phyloP scores from a whole-genome alignment of 116 monocot genomes.

The Trichopus zeylanicus region DNA sequence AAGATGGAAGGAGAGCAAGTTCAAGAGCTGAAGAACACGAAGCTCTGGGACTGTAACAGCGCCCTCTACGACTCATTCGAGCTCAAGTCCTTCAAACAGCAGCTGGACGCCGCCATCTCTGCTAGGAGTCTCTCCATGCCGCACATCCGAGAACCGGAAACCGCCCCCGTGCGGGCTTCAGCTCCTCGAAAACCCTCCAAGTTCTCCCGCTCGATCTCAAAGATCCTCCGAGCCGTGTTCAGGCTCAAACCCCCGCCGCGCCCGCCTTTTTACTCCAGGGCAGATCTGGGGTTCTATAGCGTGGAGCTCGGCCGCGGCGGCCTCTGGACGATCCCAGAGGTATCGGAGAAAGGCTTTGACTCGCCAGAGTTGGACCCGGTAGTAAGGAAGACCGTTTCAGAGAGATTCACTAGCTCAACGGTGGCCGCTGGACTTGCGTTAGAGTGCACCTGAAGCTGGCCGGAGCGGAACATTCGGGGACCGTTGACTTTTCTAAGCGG shows the following conservation, averaged over 20 bases:
- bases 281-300: background rate
- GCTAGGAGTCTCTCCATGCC: conserved; percentile 46
- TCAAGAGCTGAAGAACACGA: conserved; percentile 3
- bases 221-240: conserved; percentile 30
- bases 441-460: background rate
- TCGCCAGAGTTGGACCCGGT: conserved; percentile 23
- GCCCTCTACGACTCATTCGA: conserved; percentile 79
- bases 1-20: background rate
- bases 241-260: conserved; percentile 5
- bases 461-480: background rate
- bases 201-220: conserved; percentile 24
- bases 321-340: conserved; percentile 48
- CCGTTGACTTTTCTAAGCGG: no score
- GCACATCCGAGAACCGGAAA: conserved; percentile 6
- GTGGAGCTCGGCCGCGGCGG: background rate
- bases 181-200: conserved; percentile 13
- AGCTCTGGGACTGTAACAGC: conserved; percentile 72
- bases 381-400: conserved; percentile 40
- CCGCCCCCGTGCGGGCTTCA: background rate
- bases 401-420: conserved; percentile 29
- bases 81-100: conserved; percentile 49
- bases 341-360: conserved; percentile 23
- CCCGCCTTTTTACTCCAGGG: background rate
- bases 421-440: background rate
- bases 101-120: conserved; percentile 47